Conservation (phyloP, 2,329 filamentous ascomycete species). For the Pezicula carpinea region DNA sequence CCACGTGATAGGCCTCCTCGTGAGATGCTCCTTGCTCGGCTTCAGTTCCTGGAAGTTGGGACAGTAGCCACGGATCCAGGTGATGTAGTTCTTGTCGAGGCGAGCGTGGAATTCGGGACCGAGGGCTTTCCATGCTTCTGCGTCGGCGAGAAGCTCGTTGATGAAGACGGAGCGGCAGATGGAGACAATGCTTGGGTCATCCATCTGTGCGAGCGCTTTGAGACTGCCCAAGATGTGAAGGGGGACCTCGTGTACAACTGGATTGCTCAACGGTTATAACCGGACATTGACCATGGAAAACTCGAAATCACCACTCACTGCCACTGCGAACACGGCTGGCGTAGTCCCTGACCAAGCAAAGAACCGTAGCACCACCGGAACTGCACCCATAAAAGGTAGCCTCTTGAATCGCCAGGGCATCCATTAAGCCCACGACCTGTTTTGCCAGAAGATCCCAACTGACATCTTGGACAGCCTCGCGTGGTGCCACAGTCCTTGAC, state of each 20-base stretch:
- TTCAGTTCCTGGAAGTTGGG: constrained; percentile 1
- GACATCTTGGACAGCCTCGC: constrained; percentile 4
- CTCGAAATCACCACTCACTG: constrained; percentile 4
- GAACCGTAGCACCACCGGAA: constrained; percentile 9
- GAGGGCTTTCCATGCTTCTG: constrained; percentile 8
- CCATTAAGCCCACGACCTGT: constrained; percentile 13
- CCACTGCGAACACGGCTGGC: neutral
- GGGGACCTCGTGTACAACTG: constrained; percentile 11
- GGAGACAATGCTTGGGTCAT: constrained; percentile 1
- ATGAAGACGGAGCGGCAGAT: constrained; percentile 5
- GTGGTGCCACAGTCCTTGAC: constrained; percentile 6
- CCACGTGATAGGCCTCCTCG: constrained; percentile 7
- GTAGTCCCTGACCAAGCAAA: constrained; percentile 6
- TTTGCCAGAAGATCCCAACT: constrained; percentile 4
- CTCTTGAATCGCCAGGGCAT: constrained; percentile 7
- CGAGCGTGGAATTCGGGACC: constrained; percentile 12
- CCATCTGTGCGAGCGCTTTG: neutral
- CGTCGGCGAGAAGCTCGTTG: constrained; percentile 7
- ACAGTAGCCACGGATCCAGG: constrained; percentile 11
- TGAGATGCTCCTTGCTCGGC: constrained; percentile 6
- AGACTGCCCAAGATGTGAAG: neutral
- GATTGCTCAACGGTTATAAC: neutral
- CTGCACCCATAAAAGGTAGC: constrained; percentile 11
- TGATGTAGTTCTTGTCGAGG: constrained; percentile 13
- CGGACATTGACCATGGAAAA: too few relatives aligned